Evolutionary conservation across 352 stramenopile species (phyloP).

Genomic region (Aphanomyces astaci): DNA sequence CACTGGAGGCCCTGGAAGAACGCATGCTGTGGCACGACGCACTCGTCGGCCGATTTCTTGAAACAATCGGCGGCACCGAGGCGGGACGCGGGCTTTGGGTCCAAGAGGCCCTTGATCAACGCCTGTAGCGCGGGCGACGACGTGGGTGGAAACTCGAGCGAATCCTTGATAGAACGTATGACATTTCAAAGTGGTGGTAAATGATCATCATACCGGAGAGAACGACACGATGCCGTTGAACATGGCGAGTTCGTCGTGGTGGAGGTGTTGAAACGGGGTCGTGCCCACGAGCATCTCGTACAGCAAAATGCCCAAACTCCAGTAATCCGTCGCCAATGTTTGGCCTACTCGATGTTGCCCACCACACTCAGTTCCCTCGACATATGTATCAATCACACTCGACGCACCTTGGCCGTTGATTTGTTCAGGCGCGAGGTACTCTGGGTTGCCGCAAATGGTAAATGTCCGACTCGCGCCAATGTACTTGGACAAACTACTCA

Average conservation of each 20-base stretch:
- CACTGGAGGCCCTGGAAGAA: constrained; percentile 80
- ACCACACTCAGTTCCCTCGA: too few species aligned
- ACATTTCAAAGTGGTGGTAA: too few species aligned
- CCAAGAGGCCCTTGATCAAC: constrained; percentile 56
- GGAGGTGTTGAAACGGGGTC: constrained; percentile 82
- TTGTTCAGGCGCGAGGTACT: constrained; percentile 79
- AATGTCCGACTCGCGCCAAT: constrained; percentile 75
- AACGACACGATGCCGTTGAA: constrained; percentile 81
- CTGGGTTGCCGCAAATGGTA: constrained; percentile 77
- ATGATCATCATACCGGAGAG: constrained; percentile 33
- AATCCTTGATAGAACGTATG: too few species aligned
- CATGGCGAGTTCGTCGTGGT: constrained; percentile 81
- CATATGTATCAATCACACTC: too few species aligned
- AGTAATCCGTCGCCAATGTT: constrained; percentile 87
- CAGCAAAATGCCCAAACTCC: constrained; percentile 89
- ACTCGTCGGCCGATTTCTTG: constrained; percentile 39
- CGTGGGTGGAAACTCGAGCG: constrained; percentile 60
- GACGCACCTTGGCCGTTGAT: constrained; percentile 73
- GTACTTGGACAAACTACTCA: constrained; percentile 69
- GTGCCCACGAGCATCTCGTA: constrained; percentile 88
- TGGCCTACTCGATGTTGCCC: too few species aligned
- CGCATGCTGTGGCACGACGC: constrained; percentile 66
- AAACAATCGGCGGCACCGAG: constrained; percentile 49
- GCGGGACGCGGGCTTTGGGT: constrained; percentile 42
- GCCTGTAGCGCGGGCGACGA: constrained; percentile 64